Conservation (phyloP, 176 grass and related monocot genomes). For the Saccharum spontaneum region DNA sequence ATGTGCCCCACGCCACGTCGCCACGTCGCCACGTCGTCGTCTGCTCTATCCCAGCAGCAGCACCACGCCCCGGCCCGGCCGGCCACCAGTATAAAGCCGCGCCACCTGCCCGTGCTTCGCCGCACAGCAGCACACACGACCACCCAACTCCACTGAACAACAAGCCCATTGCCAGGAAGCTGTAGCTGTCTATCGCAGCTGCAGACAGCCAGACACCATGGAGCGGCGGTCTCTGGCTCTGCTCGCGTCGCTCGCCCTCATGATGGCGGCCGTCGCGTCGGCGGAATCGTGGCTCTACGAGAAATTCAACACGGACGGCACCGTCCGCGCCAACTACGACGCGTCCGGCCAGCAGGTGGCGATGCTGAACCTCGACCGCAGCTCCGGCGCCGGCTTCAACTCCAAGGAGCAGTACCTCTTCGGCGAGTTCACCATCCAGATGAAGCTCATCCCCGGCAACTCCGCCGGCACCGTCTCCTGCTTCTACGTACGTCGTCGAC, state of each 20-base stretch:
- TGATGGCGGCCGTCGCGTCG: neutral
- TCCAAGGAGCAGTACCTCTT: constrained; percentile 40
- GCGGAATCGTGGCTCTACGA: constrained; percentile 28
- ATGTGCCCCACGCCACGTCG: neutral
- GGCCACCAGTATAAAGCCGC: constrained; percentile 19
- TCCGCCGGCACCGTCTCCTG: constrained; percentile 54
- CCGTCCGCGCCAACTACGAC: constrained; percentile 8
- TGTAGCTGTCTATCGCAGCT: neutral
- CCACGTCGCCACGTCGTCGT: neutral
- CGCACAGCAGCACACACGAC: neutral
- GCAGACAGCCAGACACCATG: neutral
- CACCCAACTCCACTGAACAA: too few species aligned
- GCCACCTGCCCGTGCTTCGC: neutral
- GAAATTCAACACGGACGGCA: constrained; percentile 29
- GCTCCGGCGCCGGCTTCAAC: constrained; percentile 21
- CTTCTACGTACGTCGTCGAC: constrained; percentile 26
- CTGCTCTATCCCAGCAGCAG: neutral
- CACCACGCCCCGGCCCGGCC: neutral
- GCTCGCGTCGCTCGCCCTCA: neutral
- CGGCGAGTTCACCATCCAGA: constrained; percentile 49
- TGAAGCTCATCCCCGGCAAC: constrained; percentile 56
- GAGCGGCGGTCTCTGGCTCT: neutral
- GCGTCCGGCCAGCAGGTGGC: constrained; percentile 17
- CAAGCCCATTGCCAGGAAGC: neutral
- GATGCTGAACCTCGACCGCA: constrained; percentile 1